These are phyloP conservation scores for Pseudohalonectria lignicola DNA, from an alignment of 2,329 filamentous ascomycete species.

Conservation along the genomic window DNA sequence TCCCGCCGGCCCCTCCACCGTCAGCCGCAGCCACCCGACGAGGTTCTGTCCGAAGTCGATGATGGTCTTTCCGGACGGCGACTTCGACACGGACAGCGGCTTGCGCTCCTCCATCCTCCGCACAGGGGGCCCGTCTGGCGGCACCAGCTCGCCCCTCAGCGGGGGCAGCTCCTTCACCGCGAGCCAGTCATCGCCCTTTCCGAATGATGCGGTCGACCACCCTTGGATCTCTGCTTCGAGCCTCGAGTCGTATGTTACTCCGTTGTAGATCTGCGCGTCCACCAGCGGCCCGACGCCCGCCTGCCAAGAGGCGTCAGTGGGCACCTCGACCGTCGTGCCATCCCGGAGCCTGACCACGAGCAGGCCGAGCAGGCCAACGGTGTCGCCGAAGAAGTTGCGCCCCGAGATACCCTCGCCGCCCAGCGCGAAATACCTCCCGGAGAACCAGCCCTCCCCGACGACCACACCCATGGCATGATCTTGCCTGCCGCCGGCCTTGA, in stretches of 20 bases:
- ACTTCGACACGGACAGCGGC: conserved; percentile 18
- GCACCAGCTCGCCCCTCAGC: conserved; percentile 20
- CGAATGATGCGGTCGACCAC: conserved; percentile 7
- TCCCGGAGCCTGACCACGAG: conserved; percentile 17
- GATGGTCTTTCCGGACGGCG: conserved; percentile 30
- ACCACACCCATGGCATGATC: conserved; percentile 24
- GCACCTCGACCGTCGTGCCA: background rate
- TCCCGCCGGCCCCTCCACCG: conserved; percentile 17
- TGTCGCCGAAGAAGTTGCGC: conserved; percentile 26
- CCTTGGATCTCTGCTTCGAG: conserved; percentile 11
- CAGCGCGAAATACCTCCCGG: conserved; percentile 18
- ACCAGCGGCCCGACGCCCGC: conserved; percentile 19
- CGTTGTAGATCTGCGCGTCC: conserved; percentile 36
- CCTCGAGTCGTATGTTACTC: conserved; percentile 35
- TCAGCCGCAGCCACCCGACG: conserved; percentile 35
- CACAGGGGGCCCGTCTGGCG: conserved; percentile 32
- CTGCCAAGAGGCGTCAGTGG: conserved; percentile 6
- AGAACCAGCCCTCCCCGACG: conserved; percentile 34
- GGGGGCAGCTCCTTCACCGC: conserved; percentile 13
- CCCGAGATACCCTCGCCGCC: conserved; percentile 4
- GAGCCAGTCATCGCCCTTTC: background rate
- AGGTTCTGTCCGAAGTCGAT: conserved; percentile 50
- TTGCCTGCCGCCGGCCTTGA: conserved; percentile 12
- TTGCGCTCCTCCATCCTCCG: conserved; percentile 20
- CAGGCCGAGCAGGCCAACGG: conserved; percentile 24